phyloP scores from a whole-genome alignment of 2,329 filamentous ascomycete species.

The Aaosphaeria pasadenensis region DNA sequence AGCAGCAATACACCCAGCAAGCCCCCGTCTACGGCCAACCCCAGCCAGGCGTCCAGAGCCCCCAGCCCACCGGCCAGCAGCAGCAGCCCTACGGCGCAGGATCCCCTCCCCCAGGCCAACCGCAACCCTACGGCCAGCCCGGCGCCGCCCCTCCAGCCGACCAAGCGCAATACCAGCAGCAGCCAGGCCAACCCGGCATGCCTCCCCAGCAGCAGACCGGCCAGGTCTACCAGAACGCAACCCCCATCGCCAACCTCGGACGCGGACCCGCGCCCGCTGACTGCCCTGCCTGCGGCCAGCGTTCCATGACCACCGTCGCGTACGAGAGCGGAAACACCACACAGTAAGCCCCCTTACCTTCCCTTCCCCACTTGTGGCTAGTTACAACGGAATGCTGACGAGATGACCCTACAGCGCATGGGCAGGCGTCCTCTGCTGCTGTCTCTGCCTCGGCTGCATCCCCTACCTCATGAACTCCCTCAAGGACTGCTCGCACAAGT shows the following conservation, averaged over 20 bases:
- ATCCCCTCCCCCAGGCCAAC: slow-evolving; percentile 16
- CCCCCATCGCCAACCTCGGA: slow-evolving; percentile 29
- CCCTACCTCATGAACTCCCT: slow-evolving; percentile 47
- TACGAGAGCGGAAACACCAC: slow-evolving; percentile 40
- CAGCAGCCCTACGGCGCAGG: slow-evolving; percentile 14
- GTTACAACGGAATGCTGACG: slow-evolving; percentile 6
- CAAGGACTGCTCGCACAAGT: slow-evolving; percentile 50
- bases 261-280: slow-evolving; percentile 43
- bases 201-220: slow-evolving; percentile 32
- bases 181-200: slow-evolving; percentile 26
- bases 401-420: slow-evolving; percentile 39
- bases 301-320: slow-evolving; percentile 36
- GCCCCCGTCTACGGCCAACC: slow-evolving; percentile 17
- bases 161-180: slow-evolving; percentile 4
- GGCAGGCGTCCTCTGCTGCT: slow-evolving; percentile 44
- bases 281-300: slow-evolving; percentile 46
- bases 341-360: slow-evolving; percentile 32
- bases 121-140: slow-evolving; percentile 13
- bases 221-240: slow-evolving; percentile 34
- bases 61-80: slow-evolving; percentile 1
- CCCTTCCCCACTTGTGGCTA: not conserved
- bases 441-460: slow-evolving; percentile 46
- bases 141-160: not conserved
- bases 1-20: slow-evolving; percentile 17
- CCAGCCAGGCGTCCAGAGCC: not conserved